Conservation (phyloP, 2,329 filamentous ascomycete species). For the Colletotrichum limetticola region DNA sequence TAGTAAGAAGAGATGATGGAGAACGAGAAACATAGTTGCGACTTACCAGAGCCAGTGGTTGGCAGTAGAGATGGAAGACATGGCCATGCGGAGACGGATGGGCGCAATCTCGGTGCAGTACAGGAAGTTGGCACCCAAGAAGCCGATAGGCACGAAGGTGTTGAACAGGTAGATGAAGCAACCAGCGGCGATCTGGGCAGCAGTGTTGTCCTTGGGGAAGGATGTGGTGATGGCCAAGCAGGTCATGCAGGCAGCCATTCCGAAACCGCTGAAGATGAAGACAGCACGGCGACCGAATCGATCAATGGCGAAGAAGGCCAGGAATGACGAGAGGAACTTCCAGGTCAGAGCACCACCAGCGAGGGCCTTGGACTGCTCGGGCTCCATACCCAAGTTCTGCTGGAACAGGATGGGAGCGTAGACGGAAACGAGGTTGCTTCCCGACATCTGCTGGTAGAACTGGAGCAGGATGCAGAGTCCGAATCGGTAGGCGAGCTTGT, state of each 20-base stretch:
- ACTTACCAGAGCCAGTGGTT: conserved; percentile 59
- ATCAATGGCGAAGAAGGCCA: conserved; percentile 62
- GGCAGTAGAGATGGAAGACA: conserved; percentile 66
- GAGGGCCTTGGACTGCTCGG: conserved; percentile 52
- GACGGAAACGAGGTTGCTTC: conserved; percentile 49
- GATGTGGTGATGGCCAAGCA: conserved; percentile 63
- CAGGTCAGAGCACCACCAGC: conserved; percentile 63
- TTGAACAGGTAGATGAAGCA: conserved; percentile 70
- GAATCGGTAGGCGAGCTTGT: conserved; percentile 60
- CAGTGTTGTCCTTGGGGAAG: conserved; percentile 54
- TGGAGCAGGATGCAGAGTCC: conserved; percentile 62
- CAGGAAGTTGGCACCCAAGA: conserved; percentile 68
- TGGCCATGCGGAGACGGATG: conserved; percentile 60
- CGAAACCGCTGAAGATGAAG: conserved; percentile 62
- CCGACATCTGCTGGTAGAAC: conserved; percentile 52
- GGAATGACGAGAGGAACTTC: conserved; percentile 64
- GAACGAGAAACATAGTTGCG: not conserved
- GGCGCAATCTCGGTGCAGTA: conserved; percentile 70
- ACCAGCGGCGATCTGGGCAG: conserved; percentile 61
- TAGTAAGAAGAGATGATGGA: not conserved
- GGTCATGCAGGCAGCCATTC: conserved; percentile 66
- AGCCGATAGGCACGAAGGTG: conserved; percentile 69
- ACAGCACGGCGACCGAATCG: conserved; percentile 60
- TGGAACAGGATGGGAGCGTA: conserved; percentile 53
- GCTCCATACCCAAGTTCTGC: conserved; percentile 51